Percentiles rank a stretch among this genome's conserved stretches.
These are phyloP conservation scores for Setomelanomma holmii DNA, from an alignment of 2,329 filamentous ascomycete species.

Conservation along the genomic window DNA sequence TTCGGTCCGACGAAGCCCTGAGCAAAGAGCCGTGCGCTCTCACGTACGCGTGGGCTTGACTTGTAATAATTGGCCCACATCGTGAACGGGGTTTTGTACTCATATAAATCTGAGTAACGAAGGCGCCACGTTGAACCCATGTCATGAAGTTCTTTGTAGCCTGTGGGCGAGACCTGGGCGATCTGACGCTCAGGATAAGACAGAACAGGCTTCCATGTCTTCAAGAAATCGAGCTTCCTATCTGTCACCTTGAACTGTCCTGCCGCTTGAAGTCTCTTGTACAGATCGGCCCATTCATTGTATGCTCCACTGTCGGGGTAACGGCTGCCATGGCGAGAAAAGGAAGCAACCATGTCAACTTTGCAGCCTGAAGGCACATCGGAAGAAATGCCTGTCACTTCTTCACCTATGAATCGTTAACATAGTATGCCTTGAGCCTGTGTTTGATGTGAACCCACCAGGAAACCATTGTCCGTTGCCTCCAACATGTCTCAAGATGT, in stretches of 20 bases:
- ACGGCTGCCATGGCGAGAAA: slow-evolving; percentile 67
- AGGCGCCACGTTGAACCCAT: slow-evolving; percentile 60
- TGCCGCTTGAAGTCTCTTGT: slow-evolving; percentile 58
- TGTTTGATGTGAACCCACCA: slow-evolving; percentile 20
- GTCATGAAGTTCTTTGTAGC: slow-evolving; percentile 67
- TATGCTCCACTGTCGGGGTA: slow-evolving; percentile 70
- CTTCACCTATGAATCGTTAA: slow-evolving; percentile 54
- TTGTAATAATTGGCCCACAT: slow-evolving; percentile 71
- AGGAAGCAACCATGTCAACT: slow-evolving; percentile 67
- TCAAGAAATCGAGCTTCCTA: slow-evolving; percentile 62
- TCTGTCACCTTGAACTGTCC: slow-evolving; percentile 61
- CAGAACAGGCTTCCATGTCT: slow-evolving; percentile 65
- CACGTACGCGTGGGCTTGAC: slow-evolving; percentile 61
- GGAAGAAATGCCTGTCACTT: slow-evolving; percentile 63
- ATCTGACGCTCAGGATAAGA: slow-evolving; percentile 64
- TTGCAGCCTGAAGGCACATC: slow-evolving; percentile 63
- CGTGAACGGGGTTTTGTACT: slow-evolving; percentile 59
- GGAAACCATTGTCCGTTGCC: slow-evolving; percentile 51
- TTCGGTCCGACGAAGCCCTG: slow-evolving; percentile 67
- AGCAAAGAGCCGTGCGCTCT: slow-evolving; percentile 68
- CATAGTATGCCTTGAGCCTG: no score
- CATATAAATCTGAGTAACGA: slow-evolving; percentile 58
- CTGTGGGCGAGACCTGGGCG: slow-evolving; percentile 65
- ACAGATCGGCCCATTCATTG: slow-evolving; percentile 58
- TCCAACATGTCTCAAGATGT: slow-evolving; percentile 46